Evolutionary conservation across 352 stramenopile genomes (phyloP).

Genomic region (Halophytophthora polymorphica): DNA sequence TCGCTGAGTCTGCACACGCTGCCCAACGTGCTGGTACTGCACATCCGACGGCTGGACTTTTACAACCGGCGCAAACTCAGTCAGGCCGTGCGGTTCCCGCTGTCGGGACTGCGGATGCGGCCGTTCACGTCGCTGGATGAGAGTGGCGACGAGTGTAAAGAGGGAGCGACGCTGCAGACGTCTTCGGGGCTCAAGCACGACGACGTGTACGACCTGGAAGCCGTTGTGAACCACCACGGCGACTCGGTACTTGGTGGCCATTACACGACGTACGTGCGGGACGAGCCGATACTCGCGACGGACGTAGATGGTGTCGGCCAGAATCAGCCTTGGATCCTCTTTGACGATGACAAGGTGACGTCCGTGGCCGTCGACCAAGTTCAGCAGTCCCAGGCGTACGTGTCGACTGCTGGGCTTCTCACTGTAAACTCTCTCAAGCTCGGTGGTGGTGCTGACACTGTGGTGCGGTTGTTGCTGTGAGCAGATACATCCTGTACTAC

Average conservation of each 20-base stretch:
- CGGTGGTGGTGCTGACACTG: neutral
- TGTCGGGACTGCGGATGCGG: conserved; percentile 38
- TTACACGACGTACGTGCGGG: conserved; percentile 58
- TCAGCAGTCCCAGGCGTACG: conserved; percentile 51
- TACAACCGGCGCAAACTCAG: conserved; percentile 55
- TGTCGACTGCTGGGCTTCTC: conserved; percentile 1
- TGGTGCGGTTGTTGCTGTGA: neutral
- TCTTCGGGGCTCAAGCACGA: conserved; percentile 3
- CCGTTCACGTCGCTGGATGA: conserved; percentile 23
- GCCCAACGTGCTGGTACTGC: conserved; percentile 70
- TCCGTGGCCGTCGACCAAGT: conserved; percentile 35
- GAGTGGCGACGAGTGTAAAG: conserved; percentile 17
- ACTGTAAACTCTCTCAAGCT: neutral
- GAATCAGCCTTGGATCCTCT: conserved; percentile 54
- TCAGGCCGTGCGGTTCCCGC: conserved; percentile 51
- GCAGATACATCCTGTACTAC: conserved; percentile 26
- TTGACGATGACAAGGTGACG: conserved; percentile 54
- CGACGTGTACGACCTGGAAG: conserved; percentile 62
- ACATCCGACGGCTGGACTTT: conserved; percentile 76
- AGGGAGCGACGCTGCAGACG: neutral
- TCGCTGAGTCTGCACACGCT: conserved; percentile 56
- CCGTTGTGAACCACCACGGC: conserved; percentile 67
- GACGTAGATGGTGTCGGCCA: neutral
- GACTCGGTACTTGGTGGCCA: conserved; percentile 66
- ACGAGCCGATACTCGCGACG: conserved; percentile 6